Base-by-base conservation (phyloP, 78 protist genomes). In the Bigelowiella natans region DNA sequence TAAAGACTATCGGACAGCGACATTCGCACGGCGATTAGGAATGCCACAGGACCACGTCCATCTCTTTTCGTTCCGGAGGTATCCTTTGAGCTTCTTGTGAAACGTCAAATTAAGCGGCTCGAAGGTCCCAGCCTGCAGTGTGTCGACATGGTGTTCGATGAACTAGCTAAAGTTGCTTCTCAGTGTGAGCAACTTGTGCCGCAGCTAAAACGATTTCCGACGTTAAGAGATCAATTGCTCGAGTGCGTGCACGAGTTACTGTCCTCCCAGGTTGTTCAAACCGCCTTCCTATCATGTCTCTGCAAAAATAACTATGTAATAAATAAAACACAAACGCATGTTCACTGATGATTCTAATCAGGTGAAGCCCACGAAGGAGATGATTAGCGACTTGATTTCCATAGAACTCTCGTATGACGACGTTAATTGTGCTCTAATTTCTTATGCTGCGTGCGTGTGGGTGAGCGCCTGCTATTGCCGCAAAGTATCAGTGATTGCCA, bases 11-110 rank as follows among this genome's bases (percentile, higher is more conserved):
- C 88, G 7, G 94, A 90, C 31, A 40, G 88, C 2, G 97, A 97
- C 39, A 96, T 98, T 82, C 40, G 93, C 31, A 95, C 93, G 29
- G 95, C 95, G 31, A 94, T 97, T 94, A 39, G 93, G 38, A 97
- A 95, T 86, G 97, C 96, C 39, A 95, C 95, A 85, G 98, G 98
- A 0, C 34, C 95, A 0, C 38, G 94, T 2, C 88, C 94, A 30
- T 73, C 96, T 11, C 91, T 98, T 82, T 98, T 97, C 84, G 88
- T 96, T 3, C 97, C 99, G 37, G 98, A 97, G 85, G 94, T 39
- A 63, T 93, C 96, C 1, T 98, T 98, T 39, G 98, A 97, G 90
- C 18, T 92, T 0, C 91, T 98, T 3, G 95, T 94, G 36, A 94
- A 94, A 83, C 83, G 84, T 38, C 97, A 96, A 30, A 93, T 98